These are phyloP conservation scores for Fonsecaea multimorphosa DNA, from an alignment of 2,329 filamentous ascomycete genomes.

Conservation along the genomic window DNA sequence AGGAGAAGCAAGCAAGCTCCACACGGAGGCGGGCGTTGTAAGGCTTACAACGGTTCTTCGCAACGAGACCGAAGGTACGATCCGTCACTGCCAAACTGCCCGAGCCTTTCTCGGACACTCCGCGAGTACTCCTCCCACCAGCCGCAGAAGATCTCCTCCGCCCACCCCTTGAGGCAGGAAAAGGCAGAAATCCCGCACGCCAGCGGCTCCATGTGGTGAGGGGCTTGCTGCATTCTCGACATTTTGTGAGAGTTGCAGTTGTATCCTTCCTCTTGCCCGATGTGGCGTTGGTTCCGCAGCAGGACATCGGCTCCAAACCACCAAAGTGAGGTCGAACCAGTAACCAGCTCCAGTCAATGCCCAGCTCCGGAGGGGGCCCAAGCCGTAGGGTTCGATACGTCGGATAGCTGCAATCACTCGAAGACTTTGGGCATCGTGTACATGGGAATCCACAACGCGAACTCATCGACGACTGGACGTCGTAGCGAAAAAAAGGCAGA, in stretches of 20 bases:
- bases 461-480: neutral
- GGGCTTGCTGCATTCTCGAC: constrained; percentile 16
- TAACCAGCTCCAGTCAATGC: neutral
- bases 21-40: constrained; percentile 24
- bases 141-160: neutral
- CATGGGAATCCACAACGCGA: constrained; percentile 5
- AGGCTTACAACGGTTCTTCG: constrained; percentile 21
- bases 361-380: constrained; percentile 6
- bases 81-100: constrained; percentile 26
- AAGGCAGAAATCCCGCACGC: constrained; percentile 1
- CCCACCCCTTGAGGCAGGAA: neutral
- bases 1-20: constrained; percentile 20
- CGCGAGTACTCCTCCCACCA: constrained; percentile 4
- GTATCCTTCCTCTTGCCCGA: constrained; percentile 24
- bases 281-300: constrained; percentile 4
- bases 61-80: constrained; percentile 4
- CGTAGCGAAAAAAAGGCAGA: neutral
- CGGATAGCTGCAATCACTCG: constrained; percentile 21
- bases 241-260: constrained; percentile 18
- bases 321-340: constrained; percentile 5
- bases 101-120: constrained; percentile 17
- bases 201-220: constrained; percentile 20
- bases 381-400: constrained; percentile 13
- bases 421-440: neutral
- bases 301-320: constrained; percentile 13